Percentiles rank a stretch among this genome's conserved stretches.
These are phyloP conservation scores for Pichia inconspicua DNA, from an alignment of 1,139 yeast species.

Conservation along the genomic window DNA sequence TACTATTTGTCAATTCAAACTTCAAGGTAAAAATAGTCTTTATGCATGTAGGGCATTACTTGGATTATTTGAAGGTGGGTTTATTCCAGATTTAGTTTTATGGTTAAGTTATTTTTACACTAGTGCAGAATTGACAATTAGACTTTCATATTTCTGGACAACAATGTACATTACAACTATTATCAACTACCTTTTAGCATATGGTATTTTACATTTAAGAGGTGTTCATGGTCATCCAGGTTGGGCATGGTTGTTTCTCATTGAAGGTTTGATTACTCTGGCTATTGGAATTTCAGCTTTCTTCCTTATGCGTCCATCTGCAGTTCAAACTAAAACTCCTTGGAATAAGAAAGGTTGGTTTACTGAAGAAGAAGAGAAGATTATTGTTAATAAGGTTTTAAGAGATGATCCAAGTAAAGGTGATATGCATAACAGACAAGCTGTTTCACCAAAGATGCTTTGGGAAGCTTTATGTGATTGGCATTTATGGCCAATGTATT, in stretches of 20 bases:
- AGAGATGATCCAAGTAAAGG: constrained; percentile 67
- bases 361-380: constrained; percentile 52
- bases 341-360: constrained; percentile 52
- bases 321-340: constrained; percentile 42
- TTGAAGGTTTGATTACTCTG: constrained; percentile 56
- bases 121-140: constrained; percentile 39
- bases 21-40: constrained; percentile 32
- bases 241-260: constrained; percentile 59
- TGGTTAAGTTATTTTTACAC: constrained; percentile 54
- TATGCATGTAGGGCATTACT: constrained; percentile 38
- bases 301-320: constrained; percentile 54
- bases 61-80: constrained; percentile 50
- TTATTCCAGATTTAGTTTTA: constrained; percentile 45
- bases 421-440: constrained; percentile 58
- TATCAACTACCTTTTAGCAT: constrained; percentile 38
- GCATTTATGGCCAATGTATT: constrained; percentile 54
- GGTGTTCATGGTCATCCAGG: constrained; percentile 37
- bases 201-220: constrained; percentile 39
- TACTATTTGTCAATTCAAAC: constrained; percentile 38
- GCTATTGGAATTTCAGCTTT: constrained; percentile 44
- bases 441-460: constrained; percentile 34
- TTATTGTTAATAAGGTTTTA: constrained; percentile 53
- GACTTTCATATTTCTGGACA: constrained; percentile 46
- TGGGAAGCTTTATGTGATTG: constrained; percentile 39
- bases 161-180: constrained; percentile 37